A percentile compares a stretch with the other conserved stretches of the same genome.
These are phyloP conservation scores for Crithidia fasciculata DNA, from an alignment of 208 protist species.

Conservation along the genomic window DNA sequence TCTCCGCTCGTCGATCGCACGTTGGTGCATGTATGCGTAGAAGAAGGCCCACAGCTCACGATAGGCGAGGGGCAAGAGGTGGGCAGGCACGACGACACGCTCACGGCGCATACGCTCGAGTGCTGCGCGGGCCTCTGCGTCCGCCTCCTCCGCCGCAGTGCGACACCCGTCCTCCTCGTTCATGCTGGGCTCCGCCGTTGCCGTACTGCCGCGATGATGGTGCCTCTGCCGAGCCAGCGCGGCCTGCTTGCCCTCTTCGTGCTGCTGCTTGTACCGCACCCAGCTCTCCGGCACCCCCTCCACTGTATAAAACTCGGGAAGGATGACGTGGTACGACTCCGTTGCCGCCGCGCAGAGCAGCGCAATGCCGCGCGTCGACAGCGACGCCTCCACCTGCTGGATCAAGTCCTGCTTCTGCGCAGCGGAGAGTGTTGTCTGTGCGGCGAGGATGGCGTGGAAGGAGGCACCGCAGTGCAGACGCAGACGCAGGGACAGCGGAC, in stretches of 20 bases:
- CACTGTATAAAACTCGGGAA: conserved; percentile 44
- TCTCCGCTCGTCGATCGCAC: conserved; percentile 8
- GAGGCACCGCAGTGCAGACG: conserved; percentile 51
- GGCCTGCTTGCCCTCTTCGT: neutral
- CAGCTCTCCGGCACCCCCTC: conserved; percentile 47
- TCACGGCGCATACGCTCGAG: conserved; percentile 17
- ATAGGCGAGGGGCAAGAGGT: conserved; percentile 27
- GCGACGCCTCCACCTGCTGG: conserved; percentile 25
- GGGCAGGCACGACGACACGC: conserved; percentile 24
- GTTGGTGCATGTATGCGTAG: conserved; percentile 54
- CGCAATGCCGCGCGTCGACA: conserved; percentile 40
- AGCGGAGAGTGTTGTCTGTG: conserved; percentile 11
- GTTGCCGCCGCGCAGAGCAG: conserved; percentile 38
- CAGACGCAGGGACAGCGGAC: conserved; percentile 17
- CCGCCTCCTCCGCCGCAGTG: conserved; percentile 11
- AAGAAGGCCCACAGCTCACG: conserved; percentile 68
- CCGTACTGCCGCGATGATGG: no score
- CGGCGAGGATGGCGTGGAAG: conserved; percentile 23
- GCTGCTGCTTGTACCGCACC: conserved; percentile 29
- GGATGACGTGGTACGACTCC: conserved; percentile 44
- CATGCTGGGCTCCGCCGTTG: no score
- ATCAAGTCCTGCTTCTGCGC: conserved; percentile 35
- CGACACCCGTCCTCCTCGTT: neutral
- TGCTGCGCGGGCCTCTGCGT: conserved; percentile 2
- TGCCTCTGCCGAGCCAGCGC: neutral